phyloP scores from a whole-genome alignment of 2,329 filamentous ascomycete genomes.

The Fusarium ramigenum region DNA sequence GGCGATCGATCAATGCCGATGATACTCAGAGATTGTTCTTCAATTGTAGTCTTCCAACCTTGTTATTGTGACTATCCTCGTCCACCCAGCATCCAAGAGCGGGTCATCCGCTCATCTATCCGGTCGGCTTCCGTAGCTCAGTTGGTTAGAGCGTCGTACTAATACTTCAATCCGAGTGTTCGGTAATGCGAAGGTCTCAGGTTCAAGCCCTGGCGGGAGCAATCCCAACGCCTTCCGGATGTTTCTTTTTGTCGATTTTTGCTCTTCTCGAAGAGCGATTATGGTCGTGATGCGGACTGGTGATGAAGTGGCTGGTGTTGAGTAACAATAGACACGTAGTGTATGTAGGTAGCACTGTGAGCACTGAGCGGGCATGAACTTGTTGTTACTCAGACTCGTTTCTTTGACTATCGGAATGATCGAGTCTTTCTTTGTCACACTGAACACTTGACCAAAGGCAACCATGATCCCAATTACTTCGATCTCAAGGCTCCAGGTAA shows the following conservation, averaged over 20 bases:
- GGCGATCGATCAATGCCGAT: not conserved
- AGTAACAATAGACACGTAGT: not conserved
- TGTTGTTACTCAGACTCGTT: not conserved
- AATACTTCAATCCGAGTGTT: constrained; percentile 23
- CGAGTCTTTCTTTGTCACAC: not conserved
- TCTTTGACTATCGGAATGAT: not conserved
- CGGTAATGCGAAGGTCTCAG: constrained; percentile 26
- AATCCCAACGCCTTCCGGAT: constrained; percentile 22
- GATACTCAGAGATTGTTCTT: not conserved
- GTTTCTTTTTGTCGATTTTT: constrained; percentile 16
- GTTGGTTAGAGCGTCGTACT: constrained; percentile 29
- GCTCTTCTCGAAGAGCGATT: not conserved
- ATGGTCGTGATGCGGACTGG: not conserved
- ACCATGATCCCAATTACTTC: not conserved
- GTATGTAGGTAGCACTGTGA: not conserved
- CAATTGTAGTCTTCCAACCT: not conserved
- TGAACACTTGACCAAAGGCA: not conserved
- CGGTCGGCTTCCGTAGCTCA: constrained; percentile 41
- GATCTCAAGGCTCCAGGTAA: not conserved
- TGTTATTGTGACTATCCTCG: not conserved
- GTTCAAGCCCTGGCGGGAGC: constrained; percentile 28
- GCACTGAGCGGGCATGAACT: not conserved
- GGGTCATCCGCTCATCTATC: constrained; percentile 16
- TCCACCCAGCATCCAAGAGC: constrained; percentile 12
- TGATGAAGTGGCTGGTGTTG: not conserved